A percentile compares a stretch with the other conserved stretches of the same genome.
Evolutionary conservation across 129 eudicot genomes (phyloP).

Genomic region (Flaveria trinervia): DNA sequence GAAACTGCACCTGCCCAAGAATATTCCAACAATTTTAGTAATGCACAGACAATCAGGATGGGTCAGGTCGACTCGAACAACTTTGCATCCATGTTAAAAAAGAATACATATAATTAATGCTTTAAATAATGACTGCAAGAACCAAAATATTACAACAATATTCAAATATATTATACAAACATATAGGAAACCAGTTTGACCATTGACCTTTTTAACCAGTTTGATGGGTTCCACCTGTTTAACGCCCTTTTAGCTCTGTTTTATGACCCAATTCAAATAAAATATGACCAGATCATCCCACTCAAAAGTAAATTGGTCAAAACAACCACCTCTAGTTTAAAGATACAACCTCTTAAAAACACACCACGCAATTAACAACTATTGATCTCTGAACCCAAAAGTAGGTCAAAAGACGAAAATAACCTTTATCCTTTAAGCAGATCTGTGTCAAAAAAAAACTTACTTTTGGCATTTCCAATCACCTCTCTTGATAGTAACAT

Average conservation of each 20-base stretch:
- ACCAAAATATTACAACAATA: no score
- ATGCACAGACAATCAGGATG: not conserved
- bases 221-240: not conserved
- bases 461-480: constrained; percentile 93
- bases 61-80: not conserved
- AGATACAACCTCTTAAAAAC: not conserved
- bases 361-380: not conserved
- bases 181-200: not conserved
- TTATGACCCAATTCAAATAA: not conserved
- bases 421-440: not conserved
- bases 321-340: not conserved
- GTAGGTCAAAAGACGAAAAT: not conserved
- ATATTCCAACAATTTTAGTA: not conserved
- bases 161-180: no score
- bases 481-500: constrained; percentile 74
- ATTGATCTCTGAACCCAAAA: not conserved
- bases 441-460: constrained; percentile 26
- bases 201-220: not conserved
- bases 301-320: not conserved
- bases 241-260: not conserved
- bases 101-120: no score
- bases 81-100: no score
- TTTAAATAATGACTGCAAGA: no score
- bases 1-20: constrained; percentile 65
- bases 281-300: not conserved